A percentile compares a stretch with the other conserved stretches of the same genome.
These are phyloP conservation scores for Blastocrithidia nonstop DNA, from an alignment of 208 protist species.

Conservation along the genomic window DNA sequence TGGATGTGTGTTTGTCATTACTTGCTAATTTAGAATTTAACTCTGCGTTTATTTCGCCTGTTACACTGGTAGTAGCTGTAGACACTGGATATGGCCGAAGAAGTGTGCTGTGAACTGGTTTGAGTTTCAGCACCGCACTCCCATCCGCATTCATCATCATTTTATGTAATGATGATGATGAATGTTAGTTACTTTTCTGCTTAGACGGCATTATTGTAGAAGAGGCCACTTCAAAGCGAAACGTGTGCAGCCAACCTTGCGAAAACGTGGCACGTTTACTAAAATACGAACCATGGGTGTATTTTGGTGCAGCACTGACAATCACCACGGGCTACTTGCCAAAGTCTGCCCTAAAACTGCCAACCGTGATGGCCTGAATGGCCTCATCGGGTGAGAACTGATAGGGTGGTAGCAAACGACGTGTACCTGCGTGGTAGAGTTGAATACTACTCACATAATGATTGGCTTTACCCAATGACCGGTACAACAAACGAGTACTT, in stretches of 20 bases:
- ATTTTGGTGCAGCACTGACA: constrained; percentile 27
- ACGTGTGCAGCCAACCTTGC: constrained; percentile 45
- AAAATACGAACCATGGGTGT: constrained; percentile 58
- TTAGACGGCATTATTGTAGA: neutral
- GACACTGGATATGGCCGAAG: too few species aligned
- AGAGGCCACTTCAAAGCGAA: constrained; percentile 18
- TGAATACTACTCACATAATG: constrained; percentile 58
- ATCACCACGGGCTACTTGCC: constrained; percentile 60
- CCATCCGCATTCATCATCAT: constrained; percentile 1
- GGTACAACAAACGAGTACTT: too few species aligned
- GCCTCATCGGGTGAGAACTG: constrained; percentile 53
- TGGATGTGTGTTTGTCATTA: neutral
- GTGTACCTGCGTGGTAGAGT: constrained; percentile 43
- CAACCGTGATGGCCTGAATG: constrained; percentile 32
- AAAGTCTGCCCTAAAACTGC: constrained; percentile 58
- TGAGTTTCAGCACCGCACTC: constrained; percentile 15
- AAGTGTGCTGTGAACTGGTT: constrained; percentile 50
- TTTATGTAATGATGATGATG: neutral
- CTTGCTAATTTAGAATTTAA: neutral
- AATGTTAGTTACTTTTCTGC: neutral
- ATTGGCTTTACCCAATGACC: constrained; percentile 38
- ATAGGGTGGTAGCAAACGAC: constrained; percentile 34
- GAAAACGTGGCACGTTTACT: constrained; percentile 22
- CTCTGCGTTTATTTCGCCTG: neutral
- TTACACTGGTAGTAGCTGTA: too few species aligned